Evolutionary conservation across 352 stramenopile species (phyloP), one percentile per base, ranked within the genome.

Genomic region (Phytophthora ohioensis): DNA sequence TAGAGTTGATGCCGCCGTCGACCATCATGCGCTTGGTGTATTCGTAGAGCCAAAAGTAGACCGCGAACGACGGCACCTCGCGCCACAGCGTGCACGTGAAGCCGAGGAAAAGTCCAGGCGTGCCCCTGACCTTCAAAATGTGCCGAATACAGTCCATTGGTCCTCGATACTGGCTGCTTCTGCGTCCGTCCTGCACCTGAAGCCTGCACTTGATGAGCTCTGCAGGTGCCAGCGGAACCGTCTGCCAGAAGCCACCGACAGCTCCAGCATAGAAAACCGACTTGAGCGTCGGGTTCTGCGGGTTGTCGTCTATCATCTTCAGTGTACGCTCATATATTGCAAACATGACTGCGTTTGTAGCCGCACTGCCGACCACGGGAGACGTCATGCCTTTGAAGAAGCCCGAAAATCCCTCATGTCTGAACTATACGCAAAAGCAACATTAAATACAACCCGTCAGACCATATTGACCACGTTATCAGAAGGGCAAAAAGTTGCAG

Each of bases 321-420:
- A 94, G 69, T 51, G 83, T 90, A 56, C 83, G 83, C 67, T 94
- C 89, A 45, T 95, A 94, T 10, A 82, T 78, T 9, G 86, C 85
- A 69, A 96, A 96, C 81, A 96, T 90, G 60, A 95, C 88, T 32
- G 89, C 89, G 68, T 94, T 96, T n/a, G 86, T 94, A 60, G 83
- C 91, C 15, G 88, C 87, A 54, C 86, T 96, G 42, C 87, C 87
- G 41, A 96, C 80, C 11, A 96, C 76, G 46, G 89, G 89, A 34
- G 89, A 96, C 36, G 78, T 66, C 79, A 96, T 85, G 46, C 89
- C 89, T 64, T 95, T 96, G 81, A 95, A 96, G 62, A 95, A 93
- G 2, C 89, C 89, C 1, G 76, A 79, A 43, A 80, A 69, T 3
- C 89, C 87, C 81, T 96, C 89, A 80, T 94, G 82, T 21, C 71